Evolutionary conservation across 2,329 filamentous ascomycete species (phyloP), one percentile per base, ranked within the genome.

Genomic region (Diplodia mutila): DNA sequence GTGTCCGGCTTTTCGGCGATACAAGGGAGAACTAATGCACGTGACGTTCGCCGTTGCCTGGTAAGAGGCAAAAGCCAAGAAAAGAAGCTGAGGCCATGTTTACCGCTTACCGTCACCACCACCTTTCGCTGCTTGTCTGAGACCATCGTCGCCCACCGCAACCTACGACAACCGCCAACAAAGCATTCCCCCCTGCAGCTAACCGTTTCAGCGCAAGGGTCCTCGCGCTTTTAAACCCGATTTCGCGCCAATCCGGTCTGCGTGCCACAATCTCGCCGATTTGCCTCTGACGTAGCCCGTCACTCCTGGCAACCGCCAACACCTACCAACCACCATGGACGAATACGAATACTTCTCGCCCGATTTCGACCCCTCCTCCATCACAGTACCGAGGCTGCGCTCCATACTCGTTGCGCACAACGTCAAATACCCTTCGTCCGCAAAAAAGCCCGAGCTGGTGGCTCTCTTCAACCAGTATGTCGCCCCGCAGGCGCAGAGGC

Each of bases 361-460:
- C 66, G 92, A 87, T 73, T 98, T 97, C 78, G 93, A 99, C 77
- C 89, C 95, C 23, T 85, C 86, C 75, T 88, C 86, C 71, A 87
- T 98, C 70, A 98, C 93, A 1, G 89, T 98, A 61, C 93, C 95
- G 32, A 91, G 91, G 54, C 84, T 99, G 73, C 92, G 95, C 74
- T 94, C 91, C 59, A 96, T 98, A 71, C 88, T 99, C 68, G 91
- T 98, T 74, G 91, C 89, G 71, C 92, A 99, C 81, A 91, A 93
- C 76, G 84, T 98, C 74, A 82, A 88, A 46, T 98, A 97, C 77
- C 90, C 94, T 5, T 90, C 92, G 0, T 94, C 90, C 4, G 93
- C 95, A 14, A 99, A 98, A 82, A 99, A 99, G 82, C 83, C 88
- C 0, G 90, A 97, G 75, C 88, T 99, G 25, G 85, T 99, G 69